Evolutionary conservation across 495 filamentous ascomycete genomes (phyloP), one percentile per base, ranked within the genome.

Genomic region (Wilcoxina mikolae): DNA sequence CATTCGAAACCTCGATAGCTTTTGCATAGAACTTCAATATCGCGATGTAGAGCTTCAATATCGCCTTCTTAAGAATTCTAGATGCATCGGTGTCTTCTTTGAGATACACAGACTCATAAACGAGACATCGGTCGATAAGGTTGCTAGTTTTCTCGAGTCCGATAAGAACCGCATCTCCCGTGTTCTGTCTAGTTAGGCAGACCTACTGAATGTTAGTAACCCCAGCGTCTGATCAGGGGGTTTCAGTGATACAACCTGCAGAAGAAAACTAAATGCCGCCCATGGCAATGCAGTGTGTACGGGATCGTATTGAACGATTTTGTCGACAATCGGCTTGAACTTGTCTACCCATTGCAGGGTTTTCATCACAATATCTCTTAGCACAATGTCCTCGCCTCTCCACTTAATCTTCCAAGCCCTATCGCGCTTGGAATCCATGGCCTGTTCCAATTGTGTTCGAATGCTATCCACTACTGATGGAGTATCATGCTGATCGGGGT

Each of bases 231-330:
- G 18, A 52, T 39, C 25, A 12, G 51, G 35, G 33, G 27, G 26
- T 33, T 10, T 23, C 1, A 0, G 5, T 15, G 11, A 2, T 23
- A 31, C 46, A 54, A 41, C 65, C 54, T 70, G 61, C 17, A 74
- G 58, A 1, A 74, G 38, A 35, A 75, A 70, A 10, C 68, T 55
- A 12, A 73, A 56, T 0, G 46, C 67, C 10, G 72, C 73, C 73
- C 73, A 75, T 4, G 73, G 72, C 42, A 76, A 57, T 15, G 69
- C 65, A 10, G 68, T 67, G 65, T 74, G 70, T 1, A 42, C 62
- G 5, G 72, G 68, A 62, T 74, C 70, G 59, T 68, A 69, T 43
- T 70, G 65, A 4, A 68, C 59, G 2, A 64, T 66, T 7, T 65
- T 53, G 56, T 72, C 69, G 5, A 70, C 73, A 48, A 71, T 52